A percentile compares a stretch with the other conserved stretches of the same genome.
phyloP scores from a whole-genome alignment of 495 filamentous ascomycete genomes.

The Penicillium samsonianum region DNA sequence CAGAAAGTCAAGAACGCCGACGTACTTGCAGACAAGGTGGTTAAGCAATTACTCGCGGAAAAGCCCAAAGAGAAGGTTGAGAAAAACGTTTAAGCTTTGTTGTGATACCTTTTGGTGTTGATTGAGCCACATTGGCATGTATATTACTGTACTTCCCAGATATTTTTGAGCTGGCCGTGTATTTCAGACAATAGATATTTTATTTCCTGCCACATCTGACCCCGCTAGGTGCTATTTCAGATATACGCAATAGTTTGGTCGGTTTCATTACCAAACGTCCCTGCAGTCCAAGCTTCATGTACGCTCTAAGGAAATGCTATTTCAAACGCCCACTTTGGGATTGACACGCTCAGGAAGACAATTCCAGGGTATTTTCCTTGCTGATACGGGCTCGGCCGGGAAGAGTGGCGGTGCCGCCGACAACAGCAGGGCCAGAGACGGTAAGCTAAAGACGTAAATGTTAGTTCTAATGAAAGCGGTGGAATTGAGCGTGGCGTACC shows the following conservation, averaged over 20 bases:
- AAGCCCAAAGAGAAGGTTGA: not conserved
- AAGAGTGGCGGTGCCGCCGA: slow-evolving; percentile 34
- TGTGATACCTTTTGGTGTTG: slow-evolving; percentile 11
- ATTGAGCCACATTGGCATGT: slow-evolving; percentile 18
- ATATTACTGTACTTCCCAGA: slow-evolving; percentile 30
- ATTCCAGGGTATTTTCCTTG: slow-evolving; percentile 44
- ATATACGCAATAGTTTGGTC: slow-evolving; percentile 3
- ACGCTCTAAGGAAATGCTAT: not conserved
- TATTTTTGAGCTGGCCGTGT: slow-evolving; percentile 27
- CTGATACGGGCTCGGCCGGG: slow-evolving; percentile 37
- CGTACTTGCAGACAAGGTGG: slow-evolving; percentile 1
- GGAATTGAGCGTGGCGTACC: slow-evolving; percentile 43
- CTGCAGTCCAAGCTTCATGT: not conserved
- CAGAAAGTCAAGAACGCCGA: not conserved
- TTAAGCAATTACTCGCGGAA: not conserved
- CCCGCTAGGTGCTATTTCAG: slow-evolving; percentile 6
- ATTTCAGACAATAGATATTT: slow-evolving; percentile 22
- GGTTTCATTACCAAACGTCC: not conserved
- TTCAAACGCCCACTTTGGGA: not conserved
- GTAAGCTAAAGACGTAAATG: slow-evolving; percentile 30
- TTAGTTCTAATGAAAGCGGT: not conserved
- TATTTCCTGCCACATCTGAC: slow-evolving; percentile 7
- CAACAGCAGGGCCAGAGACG: slow-evolving; percentile 44
- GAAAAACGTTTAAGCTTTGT: not conserved
- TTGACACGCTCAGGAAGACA: slow-evolving; percentile 16